A percentile compares a stretch with the other conserved stretches of the same genome.
Evolutionary conservation across 2,329 filamentous ascomycete genomes (phyloP).

Genomic region (Fusarium paranaense): DNA sequence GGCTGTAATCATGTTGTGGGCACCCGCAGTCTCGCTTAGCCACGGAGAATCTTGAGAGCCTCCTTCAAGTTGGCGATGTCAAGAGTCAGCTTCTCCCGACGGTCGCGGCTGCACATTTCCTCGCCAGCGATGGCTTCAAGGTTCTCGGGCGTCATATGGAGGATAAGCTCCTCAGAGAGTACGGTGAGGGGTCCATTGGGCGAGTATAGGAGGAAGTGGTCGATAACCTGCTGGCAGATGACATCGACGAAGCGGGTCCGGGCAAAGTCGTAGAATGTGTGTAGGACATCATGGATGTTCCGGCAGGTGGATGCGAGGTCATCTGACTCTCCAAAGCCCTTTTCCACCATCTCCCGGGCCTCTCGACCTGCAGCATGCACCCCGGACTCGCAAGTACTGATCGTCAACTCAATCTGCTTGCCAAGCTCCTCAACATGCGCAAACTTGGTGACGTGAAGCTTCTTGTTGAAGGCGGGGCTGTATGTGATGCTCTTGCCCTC

Average conservation of each 20-base stretch:
- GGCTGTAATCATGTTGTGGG: no score
- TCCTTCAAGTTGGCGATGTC: conserved; percentile 60
- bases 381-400: not conserved
- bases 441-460: not conserved
- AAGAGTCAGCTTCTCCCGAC: conserved; percentile 56
- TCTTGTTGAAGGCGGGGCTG: conserved; percentile 17
- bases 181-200: conserved; percentile 62
- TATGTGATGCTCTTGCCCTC: conserved; percentile 41
- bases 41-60: conserved; percentile 42
- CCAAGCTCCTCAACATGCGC: not conserved
- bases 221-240: conserved; percentile 68
- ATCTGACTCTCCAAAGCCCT: conserved; percentile 1
- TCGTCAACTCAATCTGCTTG: not conserved
- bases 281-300: conserved; percentile 70
- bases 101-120: conserved; percentile 54
- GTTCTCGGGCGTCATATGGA: conserved; percentile 58
- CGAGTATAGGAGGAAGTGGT: conserved; percentile 64
- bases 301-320: conserved; percentile 53
- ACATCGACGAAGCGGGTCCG: conserved; percentile 72
- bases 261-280: conserved; percentile 71
- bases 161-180: conserved; percentile 64
- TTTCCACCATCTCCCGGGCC: not conserved
- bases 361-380: not conserved
- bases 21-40: not conserved
- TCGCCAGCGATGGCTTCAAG: conserved; percentile 70